These are phyloP conservation scores for Calocybe indica DNA, from an alignment of 768 basidiomycete species.

Conservation along the genomic window DNA sequence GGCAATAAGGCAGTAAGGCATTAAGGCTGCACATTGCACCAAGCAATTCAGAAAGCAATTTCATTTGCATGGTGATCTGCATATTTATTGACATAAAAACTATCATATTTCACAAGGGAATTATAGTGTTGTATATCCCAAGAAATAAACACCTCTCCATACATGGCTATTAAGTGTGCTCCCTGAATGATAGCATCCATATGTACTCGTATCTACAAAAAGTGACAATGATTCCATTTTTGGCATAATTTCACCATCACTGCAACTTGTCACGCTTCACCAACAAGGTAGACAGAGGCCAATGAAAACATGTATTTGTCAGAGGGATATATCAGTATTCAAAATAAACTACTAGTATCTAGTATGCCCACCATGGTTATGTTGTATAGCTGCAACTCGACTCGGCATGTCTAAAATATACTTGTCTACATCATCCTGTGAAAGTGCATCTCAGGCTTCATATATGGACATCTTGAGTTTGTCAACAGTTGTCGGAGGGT, in stretches of 20 bases:
- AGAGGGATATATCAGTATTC: too few relatives aligned
- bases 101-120: slow-evolving; percentile 16
- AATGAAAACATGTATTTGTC: too few relatives aligned
- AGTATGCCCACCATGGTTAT: too few relatives aligned
- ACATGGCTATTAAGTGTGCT: slow-evolving; percentile 23
- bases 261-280: neutral
- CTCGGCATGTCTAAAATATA: neutral
- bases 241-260: slow-evolving; percentile 10
- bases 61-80: slow-evolving; percentile 25
- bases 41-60: slow-evolving; percentile 19
- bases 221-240: slow-evolving; percentile 2
- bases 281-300: neutral
- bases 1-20: too few relatives aligned
- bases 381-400: too few relatives aligned
- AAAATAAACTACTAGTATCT: too few relatives aligned
- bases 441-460: slow-evolving; percentile 9
- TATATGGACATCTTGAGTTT: slow-evolving; percentile 6
- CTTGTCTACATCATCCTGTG: slow-evolving; percentile 7
- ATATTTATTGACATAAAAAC: slow-evolving; percentile 24
- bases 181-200: slow-evolving; percentile 20
- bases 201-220: slow-evolving; percentile 14
- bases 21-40: too few relatives aligned
- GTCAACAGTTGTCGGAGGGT: slow-evolving; percentile 10
- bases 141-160: slow-evolving; percentile 14
- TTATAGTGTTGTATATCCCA: slow-evolving; percentile 12